A percentile compares a stretch with the other conserved stretches of the same genome.
phyloP scores from a whole-genome alignment of 169 alveolate species.

The Cryptosporidium baileyi region DNA sequence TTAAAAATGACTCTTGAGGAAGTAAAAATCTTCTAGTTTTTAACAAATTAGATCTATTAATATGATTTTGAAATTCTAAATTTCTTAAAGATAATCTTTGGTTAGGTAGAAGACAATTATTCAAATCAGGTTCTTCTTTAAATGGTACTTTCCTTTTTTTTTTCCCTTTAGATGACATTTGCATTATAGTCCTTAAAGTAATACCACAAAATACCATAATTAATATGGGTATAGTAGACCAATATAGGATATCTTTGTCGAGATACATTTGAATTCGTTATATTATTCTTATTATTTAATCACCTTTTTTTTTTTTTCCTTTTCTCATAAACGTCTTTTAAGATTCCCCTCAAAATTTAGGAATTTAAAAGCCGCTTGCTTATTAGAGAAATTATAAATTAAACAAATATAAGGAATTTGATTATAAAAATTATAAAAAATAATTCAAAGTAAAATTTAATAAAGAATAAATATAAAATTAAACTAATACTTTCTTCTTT shows the following conservation, averaged over 20 bases:
- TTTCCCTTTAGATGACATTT: not conserved
- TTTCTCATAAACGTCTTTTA: not conserved
- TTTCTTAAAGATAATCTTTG: conserved; percentile 37
- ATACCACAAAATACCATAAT: conserved; percentile 66
- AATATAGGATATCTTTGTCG: not conserved
- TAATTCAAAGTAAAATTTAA: not conserved
- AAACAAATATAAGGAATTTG: too few species aligned
- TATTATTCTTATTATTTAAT: too few species aligned
- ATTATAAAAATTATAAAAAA: not conserved
- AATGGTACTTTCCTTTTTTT: not conserved
- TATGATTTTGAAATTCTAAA: conserved; percentile 21
- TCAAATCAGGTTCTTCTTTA: conserved; percentile 6
- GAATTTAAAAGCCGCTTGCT: too few species aligned
- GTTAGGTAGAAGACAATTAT: conserved; percentile 11
- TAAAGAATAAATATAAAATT: not conserved
- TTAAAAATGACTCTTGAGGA: conserved; percentile 30
- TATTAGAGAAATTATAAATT: too few species aligned
- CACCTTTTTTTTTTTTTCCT: too few species aligned
- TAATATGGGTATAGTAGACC: conserved; percentile 27
- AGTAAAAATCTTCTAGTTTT: conserved; percentile 20
- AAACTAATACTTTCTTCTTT: not conserved
- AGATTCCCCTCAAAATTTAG: not conserved
- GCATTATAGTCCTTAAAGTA: conserved; percentile 17
- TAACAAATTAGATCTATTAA: conserved; percentile 26
- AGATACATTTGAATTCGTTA: conserved; percentile 36